Base-by-base conservation (phyloP, 768 basidiomycete genomes). In the Psilocybe subaeruginosa region DNA sequence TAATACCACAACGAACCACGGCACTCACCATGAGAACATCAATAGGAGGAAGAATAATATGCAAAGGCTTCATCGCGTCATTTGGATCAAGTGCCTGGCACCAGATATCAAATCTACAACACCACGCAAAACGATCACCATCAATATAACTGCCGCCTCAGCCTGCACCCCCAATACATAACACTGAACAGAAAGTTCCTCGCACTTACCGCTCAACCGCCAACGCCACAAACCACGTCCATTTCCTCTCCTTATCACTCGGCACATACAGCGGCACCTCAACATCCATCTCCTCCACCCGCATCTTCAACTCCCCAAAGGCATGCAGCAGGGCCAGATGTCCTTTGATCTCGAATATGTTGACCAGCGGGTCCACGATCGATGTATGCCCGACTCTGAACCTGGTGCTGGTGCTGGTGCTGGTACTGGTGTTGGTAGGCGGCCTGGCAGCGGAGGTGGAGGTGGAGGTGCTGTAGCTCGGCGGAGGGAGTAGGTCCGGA, bases 151-250 rank as follows among this genome's bases (percentile, higher is more conserved):
- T 23, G 23, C 23, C 23, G 23, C 23, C 23, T 35, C 33, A 35
- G 33, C 33, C 33, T 35, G 9, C 14, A 43, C 14, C 11, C 12
- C 5, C 41, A 43, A 43, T n/a, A 17, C 12, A 54, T 9, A 37
- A 19, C 17, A 39, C n/a, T 39, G 39, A 11, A 17, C 12, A 45
- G 0, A 31, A 23, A 23, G 0, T 23, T 23, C 23, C 19, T 12
- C 14, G 7, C 8, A 35, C 54, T 8, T 30, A 77, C 76, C 76
- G 64, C 60, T 78, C 76, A 7, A 76, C 77, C 17, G 76, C 73
- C 55, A 76, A 56, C 1, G 68, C 71, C 2, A 78, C 76, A 60
- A 78, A 76, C 73, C 74, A 76, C 39, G 66, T 64, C 77, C 76
- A 77, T 45, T 69, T 66, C 54, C 62, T 64, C 29, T 75, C 74